Evolutionary conservation across 2,329 filamentous ascomycete species (phyloP).

Genomic region (Neopestalotiopsis clavispora): DNA sequence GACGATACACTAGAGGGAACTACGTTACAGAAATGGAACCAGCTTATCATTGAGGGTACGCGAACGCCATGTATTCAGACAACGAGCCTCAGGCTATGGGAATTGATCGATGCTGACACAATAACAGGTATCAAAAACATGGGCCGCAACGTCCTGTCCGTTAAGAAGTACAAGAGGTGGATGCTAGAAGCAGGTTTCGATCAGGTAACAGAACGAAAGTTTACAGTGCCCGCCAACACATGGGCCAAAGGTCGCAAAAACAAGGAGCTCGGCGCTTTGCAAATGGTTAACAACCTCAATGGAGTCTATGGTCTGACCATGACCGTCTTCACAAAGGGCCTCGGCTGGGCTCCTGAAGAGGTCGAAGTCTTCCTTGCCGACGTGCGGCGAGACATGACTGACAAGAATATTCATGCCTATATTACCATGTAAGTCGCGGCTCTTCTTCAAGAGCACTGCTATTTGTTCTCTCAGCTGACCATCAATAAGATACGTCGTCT

Average conservation of each 20-base stretch:
- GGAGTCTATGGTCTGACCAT: conserved; percentile 37
- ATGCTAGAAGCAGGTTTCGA: conserved; percentile 39
- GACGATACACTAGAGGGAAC: conserved; percentile 37
- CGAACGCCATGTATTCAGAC: neutral
- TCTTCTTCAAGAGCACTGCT: neutral
- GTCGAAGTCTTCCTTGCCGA: conserved; percentile 37
- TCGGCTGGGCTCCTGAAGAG: conserved; percentile 36
- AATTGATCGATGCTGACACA: conserved; percentile 4
- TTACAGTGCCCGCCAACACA: conserved; percentile 36
- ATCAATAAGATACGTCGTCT: conserved; percentile 1
- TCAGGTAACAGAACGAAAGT: conserved; percentile 36
- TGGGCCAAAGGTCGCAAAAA: conserved; percentile 41
- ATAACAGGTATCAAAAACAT: conserved; percentile 21
- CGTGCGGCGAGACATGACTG: conserved; percentile 35
- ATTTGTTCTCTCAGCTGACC: neutral
- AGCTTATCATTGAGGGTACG: conserved; percentile 29
- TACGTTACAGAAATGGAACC: conserved; percentile 32
- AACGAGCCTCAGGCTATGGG: too few relatives aligned
- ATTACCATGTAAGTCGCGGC: conserved; percentile 31
- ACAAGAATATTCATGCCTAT: conserved; percentile 38
- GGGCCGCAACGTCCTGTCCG: conserved; percentile 31
- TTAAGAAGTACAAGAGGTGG: conserved; percentile 29
- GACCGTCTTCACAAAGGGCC: conserved; percentile 34
- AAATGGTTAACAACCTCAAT: conserved; percentile 39
- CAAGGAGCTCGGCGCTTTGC: conserved; percentile 41